Percentiles rank a stretch among this genome's conserved stretches.
These are phyloP conservation scores for Neodidymelliopsis sp. DNA, from an alignment of 2,329 filamentous ascomycete genomes.

Conservation along the genomic window DNA sequence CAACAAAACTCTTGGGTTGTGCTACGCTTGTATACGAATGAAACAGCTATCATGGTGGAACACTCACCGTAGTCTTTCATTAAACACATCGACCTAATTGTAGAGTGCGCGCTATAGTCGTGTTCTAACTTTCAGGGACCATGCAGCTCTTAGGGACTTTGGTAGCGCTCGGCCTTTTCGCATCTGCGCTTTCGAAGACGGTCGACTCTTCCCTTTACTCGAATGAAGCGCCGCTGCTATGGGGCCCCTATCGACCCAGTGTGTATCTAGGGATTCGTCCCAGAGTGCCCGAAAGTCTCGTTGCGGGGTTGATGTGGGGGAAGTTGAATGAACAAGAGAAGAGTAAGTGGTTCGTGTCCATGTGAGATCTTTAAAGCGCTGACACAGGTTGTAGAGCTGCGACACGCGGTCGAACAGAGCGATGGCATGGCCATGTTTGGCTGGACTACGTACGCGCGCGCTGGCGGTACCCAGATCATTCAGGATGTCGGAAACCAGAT, in stretches of 20 bases:
- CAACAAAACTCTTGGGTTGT: conserved; percentile 11
- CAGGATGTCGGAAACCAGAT: conserved; percentile 85
- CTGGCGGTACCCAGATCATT: conserved; percentile 84
- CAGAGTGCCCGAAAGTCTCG: conserved; percentile 78
- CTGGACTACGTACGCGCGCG: conserved; percentile 91
- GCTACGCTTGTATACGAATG: conserved; percentile 5
- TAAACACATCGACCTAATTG: neutral
- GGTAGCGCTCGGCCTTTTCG: conserved; percentile 24
- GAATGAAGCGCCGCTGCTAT: conserved; percentile 82
- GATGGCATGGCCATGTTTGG: conserved; percentile 93
- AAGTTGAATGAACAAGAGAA: conserved; percentile 80
- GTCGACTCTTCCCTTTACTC: conserved; percentile 22
- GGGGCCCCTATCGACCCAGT: conserved; percentile 94
- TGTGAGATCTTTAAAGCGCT: conserved; percentile 3
- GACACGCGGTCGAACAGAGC: conserved; percentile 92
- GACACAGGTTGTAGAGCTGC: conserved; percentile 61
- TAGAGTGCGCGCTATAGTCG: conserved; percentile 15
- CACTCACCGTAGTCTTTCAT: conserved; percentile 16
- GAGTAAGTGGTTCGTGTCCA: conserved; percentile 63
- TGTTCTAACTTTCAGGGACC: conserved; percentile 12
- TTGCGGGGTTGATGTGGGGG: conserved; percentile 86
- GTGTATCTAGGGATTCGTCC: conserved; percentile 90
- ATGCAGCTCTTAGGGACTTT: conserved; percentile 33
- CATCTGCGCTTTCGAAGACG: conserved; percentile 15
- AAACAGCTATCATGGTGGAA: conserved; percentile 5